Conservation (phyloP, 495 filamentous ascomycete genomes). For the Geopyxis carbonaria region DNA sequence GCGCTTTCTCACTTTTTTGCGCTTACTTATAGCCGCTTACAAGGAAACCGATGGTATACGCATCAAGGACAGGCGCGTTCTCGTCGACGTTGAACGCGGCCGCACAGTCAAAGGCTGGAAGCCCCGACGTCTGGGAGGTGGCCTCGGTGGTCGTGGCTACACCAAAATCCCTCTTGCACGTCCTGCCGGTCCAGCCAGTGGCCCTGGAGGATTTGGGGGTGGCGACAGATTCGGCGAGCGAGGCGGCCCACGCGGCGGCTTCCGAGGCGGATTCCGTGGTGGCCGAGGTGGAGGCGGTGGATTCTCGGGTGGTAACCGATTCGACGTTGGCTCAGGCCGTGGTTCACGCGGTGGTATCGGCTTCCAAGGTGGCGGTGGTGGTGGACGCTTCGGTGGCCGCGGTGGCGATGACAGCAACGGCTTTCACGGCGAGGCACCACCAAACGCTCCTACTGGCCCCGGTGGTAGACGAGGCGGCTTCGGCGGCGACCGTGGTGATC, state of each 20-base stretch:
- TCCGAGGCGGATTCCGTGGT: constrained; percentile 42
- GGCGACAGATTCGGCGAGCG: constrained; percentile 44
- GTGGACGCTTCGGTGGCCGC: constrained; percentile 27
- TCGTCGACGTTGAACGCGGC: constrained; percentile 92
- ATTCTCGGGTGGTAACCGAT: constrained; percentile 35
- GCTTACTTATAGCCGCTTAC: constrained; percentile 45
- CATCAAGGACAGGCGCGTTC: constrained; percentile 78
- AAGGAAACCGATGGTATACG: constrained; percentile 80
- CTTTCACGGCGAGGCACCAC: constrained; percentile 22
- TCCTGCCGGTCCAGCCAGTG: constrained; percentile 56
- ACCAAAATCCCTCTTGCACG: constrained; percentile 48
- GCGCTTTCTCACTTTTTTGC: constrained; percentile 16
- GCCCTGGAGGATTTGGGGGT: constrained; percentile 46
- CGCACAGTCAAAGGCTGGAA: constrained; percentile 91
- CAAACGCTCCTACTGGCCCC: constrained; percentile 25
- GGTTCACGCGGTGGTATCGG: constrained; percentile 24
- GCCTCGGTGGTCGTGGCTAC: constrained; percentile 81
- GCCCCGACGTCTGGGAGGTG: constrained; percentile 79
- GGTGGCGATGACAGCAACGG: constrained; percentile 28
- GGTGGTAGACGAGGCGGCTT: constrained; percentile 25
- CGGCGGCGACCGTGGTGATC: constrained; percentile 31
- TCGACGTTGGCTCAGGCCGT: constrained; percentile 27
- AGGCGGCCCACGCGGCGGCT: constrained; percentile 33
- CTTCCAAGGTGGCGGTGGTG: constrained; percentile 21
- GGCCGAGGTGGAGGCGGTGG: constrained; percentile 38